Evolutionary conservation across 2,329 filamentous ascomycete species (phyloP).

Genomic region (Aaosphaeria arxii): DNA sequence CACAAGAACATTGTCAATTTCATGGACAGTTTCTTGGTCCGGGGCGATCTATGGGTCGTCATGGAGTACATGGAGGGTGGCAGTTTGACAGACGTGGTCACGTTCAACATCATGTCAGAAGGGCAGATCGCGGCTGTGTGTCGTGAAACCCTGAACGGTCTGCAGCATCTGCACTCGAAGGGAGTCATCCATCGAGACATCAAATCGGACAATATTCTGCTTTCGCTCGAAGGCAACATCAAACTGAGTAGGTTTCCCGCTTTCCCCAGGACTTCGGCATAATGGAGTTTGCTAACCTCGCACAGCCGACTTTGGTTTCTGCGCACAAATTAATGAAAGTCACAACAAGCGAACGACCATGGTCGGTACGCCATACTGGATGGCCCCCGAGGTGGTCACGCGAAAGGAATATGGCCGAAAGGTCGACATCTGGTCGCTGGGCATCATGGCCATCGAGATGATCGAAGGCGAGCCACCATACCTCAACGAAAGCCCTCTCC

Average conservation of each 20-base stretch:
- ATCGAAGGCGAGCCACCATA: conserved; percentile 98
- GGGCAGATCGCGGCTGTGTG: conserved; percentile 96
- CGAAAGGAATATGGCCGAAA: conserved; percentile 97
- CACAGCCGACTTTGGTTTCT: conserved; percentile 94
- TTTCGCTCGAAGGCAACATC: conserved; percentile 92
- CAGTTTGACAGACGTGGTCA: conserved; percentile 95
- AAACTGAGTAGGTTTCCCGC: conserved; percentile 77
- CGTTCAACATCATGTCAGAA: conserved; percentile 98
- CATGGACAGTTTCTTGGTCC: conserved; percentile 90
- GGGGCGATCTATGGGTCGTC: conserved; percentile 93
- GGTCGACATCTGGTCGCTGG: conserved; percentile 97
- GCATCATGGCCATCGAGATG: conserved; percentile 99
- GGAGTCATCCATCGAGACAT: conserved; percentile 98
- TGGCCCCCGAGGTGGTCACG: conserved; percentile 97
- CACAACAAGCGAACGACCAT: conserved; percentile 98
- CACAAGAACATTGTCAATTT: conserved; percentile 99
- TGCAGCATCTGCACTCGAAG: conserved; percentile 96
- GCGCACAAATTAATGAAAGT: conserved; percentile 94
- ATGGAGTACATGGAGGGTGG: conserved; percentile 99
- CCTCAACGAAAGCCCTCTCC: conserved; percentile 87
- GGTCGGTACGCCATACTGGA: conserved; percentile 99
- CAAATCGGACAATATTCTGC: conserved; percentile 96
- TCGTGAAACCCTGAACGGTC: conserved; percentile 82
- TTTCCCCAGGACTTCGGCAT: not conserved
- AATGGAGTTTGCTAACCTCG: not conserved